Evolutionary conservation across 176 grass and related monocot genomes (phyloP).

Genomic region (Zea luxurians): DNA sequence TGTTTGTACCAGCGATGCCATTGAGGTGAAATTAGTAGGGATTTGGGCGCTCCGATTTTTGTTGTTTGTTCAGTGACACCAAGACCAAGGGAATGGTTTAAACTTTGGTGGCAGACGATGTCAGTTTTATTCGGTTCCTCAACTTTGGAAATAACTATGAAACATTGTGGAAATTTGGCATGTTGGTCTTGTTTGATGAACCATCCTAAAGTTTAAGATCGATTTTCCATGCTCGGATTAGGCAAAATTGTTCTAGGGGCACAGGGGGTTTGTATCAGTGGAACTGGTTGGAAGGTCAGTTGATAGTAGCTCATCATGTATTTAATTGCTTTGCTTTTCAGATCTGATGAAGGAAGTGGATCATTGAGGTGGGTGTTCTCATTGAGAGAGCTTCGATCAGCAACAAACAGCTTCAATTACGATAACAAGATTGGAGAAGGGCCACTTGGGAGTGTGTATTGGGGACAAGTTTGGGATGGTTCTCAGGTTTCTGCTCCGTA

Average conservation of each 20-base stretch:
- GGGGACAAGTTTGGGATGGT: slow-evolving; percentile 84
- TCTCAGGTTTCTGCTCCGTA: slow-evolving; percentile 58
- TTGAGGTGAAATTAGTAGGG: background rate
- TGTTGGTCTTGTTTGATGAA: too few relatives aligned
- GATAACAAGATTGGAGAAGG: slow-evolving; percentile 86
- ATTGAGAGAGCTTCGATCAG: slow-evolving; percentile 63
- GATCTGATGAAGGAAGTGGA: slow-evolving; percentile 45
- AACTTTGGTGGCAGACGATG: background rate
- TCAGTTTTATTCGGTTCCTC: background rate
- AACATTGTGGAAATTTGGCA: background rate
- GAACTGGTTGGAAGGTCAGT: background rate
- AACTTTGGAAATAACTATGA: background rate
- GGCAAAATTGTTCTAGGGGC: background rate
- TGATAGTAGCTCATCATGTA: background rate
- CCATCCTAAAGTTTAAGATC: background rate
- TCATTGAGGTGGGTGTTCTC: slow-evolving; percentile 68
- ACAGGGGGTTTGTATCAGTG: background rate
- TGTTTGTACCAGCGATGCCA: background rate
- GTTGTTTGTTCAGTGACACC: background rate
- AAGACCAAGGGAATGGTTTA: background rate
- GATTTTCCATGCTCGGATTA: background rate
- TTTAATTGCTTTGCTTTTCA: slow-evolving; percentile 13
- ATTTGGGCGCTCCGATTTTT: background rate
- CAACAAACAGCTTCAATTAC: slow-evolving; percentile 83
- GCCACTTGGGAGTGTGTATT: slow-evolving; percentile 65